Evolutionary conservation across 164 flowering plant genomes (phyloP).

Genomic region (Aristolochia fimbriata): DNA sequence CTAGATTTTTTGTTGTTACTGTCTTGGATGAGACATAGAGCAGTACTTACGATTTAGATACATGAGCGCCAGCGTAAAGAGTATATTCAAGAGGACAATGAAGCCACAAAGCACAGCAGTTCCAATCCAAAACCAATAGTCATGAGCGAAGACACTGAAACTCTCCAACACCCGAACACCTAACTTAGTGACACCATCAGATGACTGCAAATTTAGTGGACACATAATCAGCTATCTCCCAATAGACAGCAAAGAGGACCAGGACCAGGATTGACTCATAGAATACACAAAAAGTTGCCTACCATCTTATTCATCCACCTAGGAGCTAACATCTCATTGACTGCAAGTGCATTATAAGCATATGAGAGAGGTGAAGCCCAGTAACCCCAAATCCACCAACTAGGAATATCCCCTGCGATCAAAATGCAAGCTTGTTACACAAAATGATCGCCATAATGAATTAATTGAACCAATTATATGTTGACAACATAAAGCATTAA

Average conservation of each 20-base stretch:
- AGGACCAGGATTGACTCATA: background rate
- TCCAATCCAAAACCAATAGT: conserved; percentile 37
- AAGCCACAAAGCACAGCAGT: conserved; percentile 25
- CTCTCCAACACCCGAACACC: conserved; percentile 19
- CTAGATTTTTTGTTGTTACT: no score
- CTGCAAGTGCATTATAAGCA: conserved; percentile 22
- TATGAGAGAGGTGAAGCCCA: conserved; percentile 33
- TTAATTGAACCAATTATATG: background rate
- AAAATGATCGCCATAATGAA: background rate
- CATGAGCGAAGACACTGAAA: conserved; percentile 9
- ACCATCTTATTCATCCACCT: conserved; percentile 36
- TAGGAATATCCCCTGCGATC: conserved; percentile 53
- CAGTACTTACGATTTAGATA: conserved; percentile 23
- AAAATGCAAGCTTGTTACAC: background rate
- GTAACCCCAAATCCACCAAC: conserved; percentile 37
- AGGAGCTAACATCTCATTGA: conserved; percentile 35
- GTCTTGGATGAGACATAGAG: background rate
- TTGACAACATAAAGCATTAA: background rate
- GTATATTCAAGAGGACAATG: conserved; percentile 25
- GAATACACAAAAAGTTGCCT: background rate
- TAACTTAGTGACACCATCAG: conserved; percentile 16
- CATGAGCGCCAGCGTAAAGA: conserved; percentile 27
- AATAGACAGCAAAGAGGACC: no score
- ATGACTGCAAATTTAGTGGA: conserved; percentile 14
- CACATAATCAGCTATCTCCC: no score